Base-by-base conservation (phyloP, 805 yeast genomes). In the Millerozyma acaciae region DNA sequence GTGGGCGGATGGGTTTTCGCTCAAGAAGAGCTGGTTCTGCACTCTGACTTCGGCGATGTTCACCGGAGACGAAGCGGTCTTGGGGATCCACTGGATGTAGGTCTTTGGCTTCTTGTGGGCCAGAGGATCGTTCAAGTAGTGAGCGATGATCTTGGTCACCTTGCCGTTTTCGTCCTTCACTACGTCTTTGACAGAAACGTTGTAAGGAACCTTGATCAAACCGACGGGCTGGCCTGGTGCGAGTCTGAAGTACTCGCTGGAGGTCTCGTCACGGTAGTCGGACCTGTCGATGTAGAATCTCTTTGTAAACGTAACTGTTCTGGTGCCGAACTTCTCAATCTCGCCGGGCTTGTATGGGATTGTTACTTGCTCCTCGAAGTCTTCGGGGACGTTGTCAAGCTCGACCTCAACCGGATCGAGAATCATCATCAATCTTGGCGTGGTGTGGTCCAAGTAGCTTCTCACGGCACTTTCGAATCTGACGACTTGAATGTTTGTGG, bases 221-320 rank as follows among this genome's bases (percentile, higher is more conserved):
- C 99, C 99, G 44, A 93, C 98, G 1, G 95, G 78, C 67, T 93
- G 96, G 34, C 84, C 82, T 12, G 96, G 95, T 2, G 96, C 88
- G 49, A 93, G 73, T 60, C 99, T 79, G 75, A 86, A 93, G 62
- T 86, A 93, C 40, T 68, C 69, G 44, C 70, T 63, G 33, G 72
- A 73, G 47, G 79, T 85, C 26, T 51, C 55, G 29, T 56, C 62
- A 37, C 89, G 75, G 69, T 84, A 88, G 62, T 93, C 99, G 35
- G 81, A 70, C 53, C 90, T 72, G 60, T 93, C 98, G 53, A 93
- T 87, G 69, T 77, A 93, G 42, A 90, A 60, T 28, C 65, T 69
- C 53, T 84, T 85, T 17, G 86, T 76, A 56, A 93, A 87, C 29
- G 84, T 82, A 30, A 93, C 77, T 26, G 58, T 65, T 61, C 85